phyloP scores from a whole-genome alignment of 164 flowering plant species.

The Buxus sempervirens region DNA sequence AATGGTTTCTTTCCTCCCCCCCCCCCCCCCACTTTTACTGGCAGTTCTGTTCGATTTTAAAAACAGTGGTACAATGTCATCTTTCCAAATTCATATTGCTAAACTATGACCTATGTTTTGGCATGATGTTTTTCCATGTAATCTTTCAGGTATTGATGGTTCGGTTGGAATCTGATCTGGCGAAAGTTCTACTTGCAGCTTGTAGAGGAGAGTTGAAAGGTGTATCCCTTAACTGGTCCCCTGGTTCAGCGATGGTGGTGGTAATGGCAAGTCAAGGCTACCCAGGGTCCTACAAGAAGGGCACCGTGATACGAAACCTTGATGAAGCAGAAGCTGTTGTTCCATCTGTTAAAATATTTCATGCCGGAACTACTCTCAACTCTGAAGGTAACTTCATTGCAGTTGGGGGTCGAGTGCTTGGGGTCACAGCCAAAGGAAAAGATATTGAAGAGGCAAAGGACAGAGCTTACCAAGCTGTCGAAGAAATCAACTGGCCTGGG shows the following conservation, averaged over 20 bases:
- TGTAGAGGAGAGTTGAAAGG: slow-evolving; percentile 65
- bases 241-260: slow-evolving; percentile 94
- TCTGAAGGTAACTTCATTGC: slow-evolving; percentile 68
- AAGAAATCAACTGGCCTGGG: slow-evolving; percentile 71
- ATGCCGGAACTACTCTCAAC: slow-evolving; percentile 76
- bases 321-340: slow-evolving; percentile 64
- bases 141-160: slow-evolving; percentile 74
- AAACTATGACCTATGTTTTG: no score
- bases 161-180: slow-evolving; percentile 85
- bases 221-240: slow-evolving; percentile 73
- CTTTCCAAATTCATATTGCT: no score
- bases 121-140: no score
- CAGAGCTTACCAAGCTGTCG: slow-evolving; percentile 68
- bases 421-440: slow-evolving; percentile 68
- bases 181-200: slow-evolving; percentile 83
- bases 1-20: no score
- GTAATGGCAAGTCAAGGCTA: slow-evolving; percentile 96
- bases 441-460: slow-evolving; percentile 73
- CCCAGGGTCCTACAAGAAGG: slow-evolving; percentile 78
- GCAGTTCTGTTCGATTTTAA: no score
- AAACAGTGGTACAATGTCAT: no score
- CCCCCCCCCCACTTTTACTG: no score
- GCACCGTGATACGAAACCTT: slow-evolving; percentile 62
- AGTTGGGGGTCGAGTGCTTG: slow-evolving; percentile 88
- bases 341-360: slow-evolving; percentile 72